phyloP scores from a whole-genome alignment of 1,139 yeast species.

The Protomyces inouyei region DNA sequence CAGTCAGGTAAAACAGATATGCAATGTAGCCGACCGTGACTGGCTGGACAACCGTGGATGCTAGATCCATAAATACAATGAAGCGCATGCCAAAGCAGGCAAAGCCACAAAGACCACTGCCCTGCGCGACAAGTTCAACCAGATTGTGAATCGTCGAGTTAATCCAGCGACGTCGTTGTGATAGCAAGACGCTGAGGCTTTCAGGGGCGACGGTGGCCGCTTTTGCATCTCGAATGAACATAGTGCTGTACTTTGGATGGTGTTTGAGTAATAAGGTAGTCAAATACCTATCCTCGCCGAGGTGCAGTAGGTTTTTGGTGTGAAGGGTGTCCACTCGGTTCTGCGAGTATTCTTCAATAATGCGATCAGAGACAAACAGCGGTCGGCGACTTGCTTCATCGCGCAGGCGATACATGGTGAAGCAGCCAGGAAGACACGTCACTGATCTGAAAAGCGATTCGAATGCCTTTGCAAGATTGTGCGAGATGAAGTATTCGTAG shows the following conservation, averaged over 20 bases:
- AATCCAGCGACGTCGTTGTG: slow-evolving; percentile 47
- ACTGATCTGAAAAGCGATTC: slow-evolving; percentile 44
- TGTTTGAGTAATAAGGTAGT: slow-evolving; percentile 43
- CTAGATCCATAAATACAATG: slow-evolving; percentile 42
- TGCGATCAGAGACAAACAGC: slow-evolving; percentile 42
- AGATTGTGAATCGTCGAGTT: slow-evolving; percentile 46
- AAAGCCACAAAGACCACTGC: slow-evolving; percentile 45
- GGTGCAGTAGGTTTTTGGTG: slow-evolving; percentile 43
- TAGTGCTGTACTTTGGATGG: slow-evolving; percentile 43
- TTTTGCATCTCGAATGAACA: slow-evolving; percentile 42
- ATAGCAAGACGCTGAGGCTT: slow-evolving; percentile 43
- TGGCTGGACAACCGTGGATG: slow-evolving; percentile 44
- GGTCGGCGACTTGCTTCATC: slow-evolving; percentile 41
- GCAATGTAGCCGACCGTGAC: slow-evolving; percentile 44
- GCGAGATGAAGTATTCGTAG: slow-evolving; percentile 45
- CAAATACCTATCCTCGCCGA: slow-evolving; percentile 46
- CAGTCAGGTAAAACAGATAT: slow-evolving; percentile 41
- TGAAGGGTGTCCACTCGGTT: slow-evolving; percentile 44
- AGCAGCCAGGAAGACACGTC: slow-evolving; percentile 46
- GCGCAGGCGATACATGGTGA: slow-evolving; percentile 42
- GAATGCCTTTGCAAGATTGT: slow-evolving; percentile 44
- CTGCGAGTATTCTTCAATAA: slow-evolving; percentile 42
- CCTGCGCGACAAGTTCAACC: slow-evolving; percentile 37
- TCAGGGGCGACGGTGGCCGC: slow-evolving; percentile 47
- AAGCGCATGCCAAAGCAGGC: slow-evolving; percentile 46